Base-by-base conservation (phyloP, 2,329 filamentous ascomycete genomes). In the Colletotrichum tropicicola region DNA sequence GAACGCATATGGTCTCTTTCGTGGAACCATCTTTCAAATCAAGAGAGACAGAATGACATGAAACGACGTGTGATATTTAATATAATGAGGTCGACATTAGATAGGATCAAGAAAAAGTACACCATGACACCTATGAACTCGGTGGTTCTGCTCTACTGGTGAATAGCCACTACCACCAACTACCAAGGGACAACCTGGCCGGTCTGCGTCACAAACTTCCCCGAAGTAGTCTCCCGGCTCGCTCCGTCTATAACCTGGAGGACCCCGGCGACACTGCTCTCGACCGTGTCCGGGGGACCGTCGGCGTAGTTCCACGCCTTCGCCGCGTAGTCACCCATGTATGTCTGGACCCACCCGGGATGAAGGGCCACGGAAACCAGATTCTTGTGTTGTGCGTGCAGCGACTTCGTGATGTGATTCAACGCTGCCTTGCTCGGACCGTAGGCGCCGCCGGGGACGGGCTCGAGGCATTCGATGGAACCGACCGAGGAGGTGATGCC, bases 301-400 rank as follows among this genome's bases (percentile, higher is more conserved):
- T 63, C 52, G 4, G 65, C 35, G 48, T 73, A 71, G 0, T 69
- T 70, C 78, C 77, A 80, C 41, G 75, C 68, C 7, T 68, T 68
- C 0, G 77, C 77, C 3, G 71, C 73, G 2, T 67, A 65, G 1
- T 74, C 62, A 2, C 79, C 79, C 66, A 72, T 71, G 3, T 68
- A 59, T 0, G 75, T 78, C 27, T 69, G 62, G 3, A 80, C 78
- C 70, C 78, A 80, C 0, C 79, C 79, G 1, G 79, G 79, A 62
- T 81, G 79, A 2, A 78, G 66, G 0, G 76, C 74, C 19, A 78
- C 66, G 0, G 72, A 68, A 3, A 77, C 48, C 2, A 78, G 59
- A 0, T 59, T 59, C 15, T 59, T 37, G 49, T 72, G 68, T 52
- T 81, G 73, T 1, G 57, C 8, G 28, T 78, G 74, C 0, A 77